These are phyloP conservation scores for Elsinoe arachidis DNA, from an alignment of 2,329 filamentous ascomycete species.

Conservation along the genomic window DNA sequence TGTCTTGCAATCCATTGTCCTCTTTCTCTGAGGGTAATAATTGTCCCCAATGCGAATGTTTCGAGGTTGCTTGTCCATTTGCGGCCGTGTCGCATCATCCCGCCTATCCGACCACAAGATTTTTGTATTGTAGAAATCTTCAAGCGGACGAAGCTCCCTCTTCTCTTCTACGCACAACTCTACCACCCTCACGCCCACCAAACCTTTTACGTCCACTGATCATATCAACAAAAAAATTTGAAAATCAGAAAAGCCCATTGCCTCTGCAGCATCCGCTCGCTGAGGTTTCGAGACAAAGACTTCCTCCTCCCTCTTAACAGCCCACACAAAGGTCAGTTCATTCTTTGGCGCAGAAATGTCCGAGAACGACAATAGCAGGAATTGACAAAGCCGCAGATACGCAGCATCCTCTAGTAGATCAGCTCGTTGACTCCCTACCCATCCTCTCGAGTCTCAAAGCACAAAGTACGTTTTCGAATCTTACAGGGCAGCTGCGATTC, in stretches of 20 bases:
- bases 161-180: constrained; percentile 6
- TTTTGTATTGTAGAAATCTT: constrained; percentile 3
- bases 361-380: constrained; percentile 9
- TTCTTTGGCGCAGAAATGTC: constrained; percentile 7
- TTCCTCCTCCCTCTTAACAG: constrained; percentile 19
- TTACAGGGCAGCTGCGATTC: not conserved
- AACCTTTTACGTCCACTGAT: not conserved
- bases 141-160: not conserved
- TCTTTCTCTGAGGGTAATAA: not conserved
- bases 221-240: constrained; percentile 30
- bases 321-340: constrained; percentile 13
- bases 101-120: constrained; percentile 1
- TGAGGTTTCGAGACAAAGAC: constrained; percentile 18
- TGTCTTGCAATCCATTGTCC: not conserved
- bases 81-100: not conserved
- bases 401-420: not conserved
- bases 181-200: not conserved
- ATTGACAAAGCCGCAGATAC: constrained; percentile 3
- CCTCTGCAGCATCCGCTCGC: constrained; percentile 19
- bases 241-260: constrained; percentile 29
- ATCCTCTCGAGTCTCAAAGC: not conserved
- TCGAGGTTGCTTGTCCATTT: not conserved
- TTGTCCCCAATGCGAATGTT: not conserved
- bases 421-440: constrained; percentile 12
- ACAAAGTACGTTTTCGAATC: not conserved